Base-by-base conservation (phyloP, 2,329 filamentous ascomycete genomes). In the Lachnellula hyalina region DNA sequence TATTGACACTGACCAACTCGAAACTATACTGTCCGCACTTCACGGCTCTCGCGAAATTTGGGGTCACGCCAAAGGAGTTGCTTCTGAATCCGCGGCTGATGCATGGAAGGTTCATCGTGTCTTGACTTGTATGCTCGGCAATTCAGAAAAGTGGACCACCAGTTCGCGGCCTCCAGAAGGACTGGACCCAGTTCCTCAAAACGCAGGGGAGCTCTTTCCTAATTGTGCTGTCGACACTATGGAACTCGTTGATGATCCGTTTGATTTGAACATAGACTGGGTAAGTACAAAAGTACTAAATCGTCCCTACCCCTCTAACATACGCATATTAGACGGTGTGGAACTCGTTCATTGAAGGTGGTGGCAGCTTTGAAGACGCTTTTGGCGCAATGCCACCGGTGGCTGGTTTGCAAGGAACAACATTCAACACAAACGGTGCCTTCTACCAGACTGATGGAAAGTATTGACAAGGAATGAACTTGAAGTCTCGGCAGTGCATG, bases 181-280 rank as follows among this genome's bases (percentile, higher is more conserved):
- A 8, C 19, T 25, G 11, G 14, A 21, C n/a, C 5, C 34, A 28
- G 21, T 11, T n/a, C 7, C 12, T 3, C 8, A n/a, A 32, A 9
- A 38, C 12, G 21, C 40, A 41, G 38, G 17, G 11, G 51, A 41
- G 9, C 47, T 54, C 15, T 55, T 60, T 28, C 58, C 60, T 9
- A 47, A 56, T 15, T 45, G 57, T 47, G 11, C 44, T 3, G 25
- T 46, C 50, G 52, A 40, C 21, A 51, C 34, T 49, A 21, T 45
- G 28, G 28, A 32, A 32, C 9, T 32, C 28, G 9, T 9, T 11
- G 28, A 32, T 32, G 28, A 32, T 32, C 28, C 28, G 9, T 28
- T 52, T 25, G 56, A 61, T 8, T 62, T 67, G 56, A 62, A 67
- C 32, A 58, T 69, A 49, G 65, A 69, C 36, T 69, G 66, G 65